These are phyloP conservation scores for Candida succiphila DNA, from an alignment of 805 yeast species.

Conservation along the genomic window DNA sequence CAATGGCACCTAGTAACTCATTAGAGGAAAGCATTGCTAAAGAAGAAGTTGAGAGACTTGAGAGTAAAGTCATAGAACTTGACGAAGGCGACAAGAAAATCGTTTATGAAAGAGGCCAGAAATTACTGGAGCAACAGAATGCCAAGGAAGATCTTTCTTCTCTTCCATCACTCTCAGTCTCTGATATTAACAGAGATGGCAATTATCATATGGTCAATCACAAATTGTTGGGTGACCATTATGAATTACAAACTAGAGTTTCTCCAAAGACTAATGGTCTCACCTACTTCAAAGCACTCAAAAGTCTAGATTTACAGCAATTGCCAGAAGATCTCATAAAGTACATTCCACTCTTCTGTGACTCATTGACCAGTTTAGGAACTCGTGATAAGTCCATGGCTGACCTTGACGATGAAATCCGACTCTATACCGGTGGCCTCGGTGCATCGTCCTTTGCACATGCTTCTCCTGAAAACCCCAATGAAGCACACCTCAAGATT, in stretches of 20 bases:
- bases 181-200: slow-evolving; percentile 60
- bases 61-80: slow-evolving; percentile 30
- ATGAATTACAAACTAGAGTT: slow-evolving; percentile 17
- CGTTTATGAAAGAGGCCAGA: slow-evolving; percentile 50
- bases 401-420: slow-evolving; percentile 77
- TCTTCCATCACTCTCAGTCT: slow-evolving; percentile 66
- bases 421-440: slow-evolving; percentile 77
- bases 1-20: slow-evolving; percentile 60
- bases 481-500: slow-evolving; percentile 41
- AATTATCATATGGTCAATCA: slow-evolving; percentile 26
- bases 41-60: slow-evolving; percentile 50
- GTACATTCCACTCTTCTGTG: slow-evolving; percentile 67
- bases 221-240: slow-evolving; percentile 10
- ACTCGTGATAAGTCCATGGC: slow-evolving; percentile 63
- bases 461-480: slow-evolving; percentile 41
- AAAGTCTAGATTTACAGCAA: slow-evolving; percentile 36
- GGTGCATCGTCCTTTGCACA: slow-evolving; percentile 49
- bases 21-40: slow-evolving; percentile 39
- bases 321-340: slow-evolving; percentile 57
- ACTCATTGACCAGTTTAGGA: slow-evolving; percentile 81
- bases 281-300: slow-evolving; percentile 63
- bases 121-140: slow-evolving; percentile 54
- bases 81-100: slow-evolving; percentile 44
- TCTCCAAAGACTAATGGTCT: slow-evolving; percentile 61
- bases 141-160: slow-evolving; percentile 64